Evolutionary conservation across 1,139 yeast species (phyloP), one percentile per base, ranked within the genome.

Genomic region (Oligophagozyma castellii): DNA sequence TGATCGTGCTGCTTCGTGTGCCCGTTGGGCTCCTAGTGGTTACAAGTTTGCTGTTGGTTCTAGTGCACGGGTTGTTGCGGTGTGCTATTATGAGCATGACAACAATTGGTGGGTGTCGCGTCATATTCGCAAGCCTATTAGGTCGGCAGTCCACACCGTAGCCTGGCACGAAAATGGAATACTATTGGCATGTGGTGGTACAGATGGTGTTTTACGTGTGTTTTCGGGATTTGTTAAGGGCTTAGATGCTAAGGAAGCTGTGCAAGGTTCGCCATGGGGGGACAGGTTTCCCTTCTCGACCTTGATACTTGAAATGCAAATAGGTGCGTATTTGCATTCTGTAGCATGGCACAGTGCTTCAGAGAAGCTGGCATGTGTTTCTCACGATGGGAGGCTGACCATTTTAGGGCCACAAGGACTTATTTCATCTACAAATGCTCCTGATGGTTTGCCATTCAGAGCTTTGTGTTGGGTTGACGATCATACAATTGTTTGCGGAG

Each of bases 41-140:
- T 61, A 61, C 49, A 92, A 92, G 61, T 89, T 92, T 57, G 98
- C 98, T 2, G 96, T 89, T 26, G 98, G 96, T 1, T 81, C 95
- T 4, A 81, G 94, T 32, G 96, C 95, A 32, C 65, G 96, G 33
- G 76, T 81, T 37, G 77, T 92, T 55, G 95, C 98, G 12, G 79
- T 92, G 29, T 92, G 98, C 60, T 89, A 86, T 59, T 89, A 80
- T 55, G 98, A 92, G 55, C 79, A 68, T 38, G 95, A 86, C 48
- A 89, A 89, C 55, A 94, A 92, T 53, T 92, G 99, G 99, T 92
- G 99, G 99, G 86, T 89, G 30, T 83, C 96, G 13, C 89, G 86
- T 58, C 98, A 89, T 59, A 72, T 92, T 58, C 84, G 84, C 63
- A 83, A 81, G 57, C 95, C 95, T 12, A 65, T 86, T 44, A 77